These are phyloP conservation scores for Cytospora piceae DNA, from an alignment of 2,329 filamentous ascomycete genomes.

Conservation along the genomic window DNA sequence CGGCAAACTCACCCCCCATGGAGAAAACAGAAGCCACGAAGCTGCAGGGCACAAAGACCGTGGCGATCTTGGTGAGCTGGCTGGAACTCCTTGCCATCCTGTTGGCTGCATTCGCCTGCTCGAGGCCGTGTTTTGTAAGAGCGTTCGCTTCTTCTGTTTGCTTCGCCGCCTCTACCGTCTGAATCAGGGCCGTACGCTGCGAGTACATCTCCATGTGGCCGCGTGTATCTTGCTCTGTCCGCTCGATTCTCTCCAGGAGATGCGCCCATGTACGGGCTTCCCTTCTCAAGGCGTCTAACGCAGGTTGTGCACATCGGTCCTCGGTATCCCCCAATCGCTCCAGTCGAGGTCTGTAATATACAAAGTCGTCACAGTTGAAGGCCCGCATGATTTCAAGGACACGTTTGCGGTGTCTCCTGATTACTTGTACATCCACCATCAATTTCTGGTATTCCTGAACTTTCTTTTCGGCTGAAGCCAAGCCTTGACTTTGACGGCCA, in stretches of 20 bases:
- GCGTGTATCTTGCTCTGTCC: neutral
- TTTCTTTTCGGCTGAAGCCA: neutral
- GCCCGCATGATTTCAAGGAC: neutral
- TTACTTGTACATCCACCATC: neutral
- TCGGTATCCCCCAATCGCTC: neutral
- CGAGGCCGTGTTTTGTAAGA: neutral
- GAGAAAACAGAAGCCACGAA: conserved; percentile 15
- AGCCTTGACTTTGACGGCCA: neutral
- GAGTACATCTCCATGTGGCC: neutral
- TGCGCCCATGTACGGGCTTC: neutral
- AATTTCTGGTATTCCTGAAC: neutral
- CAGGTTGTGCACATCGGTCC: neutral
- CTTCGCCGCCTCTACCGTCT: neutral
- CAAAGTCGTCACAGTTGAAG: neutral
- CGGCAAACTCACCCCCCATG: conserved; percentile 16
- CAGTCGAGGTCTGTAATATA: neutral
- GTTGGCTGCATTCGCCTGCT: neutral
- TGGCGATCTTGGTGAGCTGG: conserved; percentile 20
- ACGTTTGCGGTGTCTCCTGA: neutral
- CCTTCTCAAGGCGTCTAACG: neutral
- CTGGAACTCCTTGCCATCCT: conserved; percentile 8
- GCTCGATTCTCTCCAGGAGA: neutral
- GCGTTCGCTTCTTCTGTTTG: neutral
- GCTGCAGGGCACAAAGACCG: conserved; percentile 10
- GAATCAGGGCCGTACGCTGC: neutral